phyloP scores from a whole-genome alignment of 2,329 filamentous ascomycete species.

The Cladosporium austrohemisphaericum region DNA sequence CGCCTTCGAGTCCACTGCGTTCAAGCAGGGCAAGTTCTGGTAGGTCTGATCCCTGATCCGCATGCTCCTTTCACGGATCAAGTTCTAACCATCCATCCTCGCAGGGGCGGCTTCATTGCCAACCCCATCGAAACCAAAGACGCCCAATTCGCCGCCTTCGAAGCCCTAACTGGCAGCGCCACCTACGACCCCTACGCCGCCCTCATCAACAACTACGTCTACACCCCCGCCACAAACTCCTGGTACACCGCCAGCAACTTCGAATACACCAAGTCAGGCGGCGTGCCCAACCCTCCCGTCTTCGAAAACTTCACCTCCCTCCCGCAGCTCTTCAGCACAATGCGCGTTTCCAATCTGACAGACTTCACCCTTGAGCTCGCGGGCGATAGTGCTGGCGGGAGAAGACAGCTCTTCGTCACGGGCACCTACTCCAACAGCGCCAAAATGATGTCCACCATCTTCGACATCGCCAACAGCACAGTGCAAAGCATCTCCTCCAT shows the following conservation, averaged over 20 bases:
- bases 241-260: slow-evolving; percentile 21
- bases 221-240: slow-evolving; percentile 14
- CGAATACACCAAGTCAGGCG: slow-evolving; percentile 23
- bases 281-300: slow-evolving; percentile 17
- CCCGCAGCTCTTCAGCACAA: slow-evolving; percentile 19
- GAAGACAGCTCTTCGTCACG: slow-evolving; percentile 22
- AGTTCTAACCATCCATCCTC: too few relatives aligned
- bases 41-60: not conserved
- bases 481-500: slow-evolving; percentile 15
- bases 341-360: slow-evolving; percentile 22
- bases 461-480: slow-evolving; percentile 19
- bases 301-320: slow-evolving; percentile 22
- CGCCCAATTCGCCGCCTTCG: slow-evolving; percentile 22
- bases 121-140: slow-evolving; percentile 42
- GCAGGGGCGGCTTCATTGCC: slow-evolving; percentile 39
- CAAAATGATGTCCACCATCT: slow-evolving; percentile 19
- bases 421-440: slow-evolving; percentile 21
- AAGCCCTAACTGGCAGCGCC: slow-evolving; percentile 14
- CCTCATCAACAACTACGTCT: slow-evolving; percentile 20
- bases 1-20: slow-evolving; percentile 37
- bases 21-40: slow-evolving; percentile 24
- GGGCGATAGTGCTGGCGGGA: slow-evolving; percentile 9
- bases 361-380: slow-evolving; percentile 22
- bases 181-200: slow-evolving; percentile 24
- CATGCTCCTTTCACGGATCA: too few relatives aligned